A percentile compares a stretch with the other conserved stretches of the same genome.
Conservation (phyloP, 306 rosid genomes). For the Quercus rubra region DNA sequence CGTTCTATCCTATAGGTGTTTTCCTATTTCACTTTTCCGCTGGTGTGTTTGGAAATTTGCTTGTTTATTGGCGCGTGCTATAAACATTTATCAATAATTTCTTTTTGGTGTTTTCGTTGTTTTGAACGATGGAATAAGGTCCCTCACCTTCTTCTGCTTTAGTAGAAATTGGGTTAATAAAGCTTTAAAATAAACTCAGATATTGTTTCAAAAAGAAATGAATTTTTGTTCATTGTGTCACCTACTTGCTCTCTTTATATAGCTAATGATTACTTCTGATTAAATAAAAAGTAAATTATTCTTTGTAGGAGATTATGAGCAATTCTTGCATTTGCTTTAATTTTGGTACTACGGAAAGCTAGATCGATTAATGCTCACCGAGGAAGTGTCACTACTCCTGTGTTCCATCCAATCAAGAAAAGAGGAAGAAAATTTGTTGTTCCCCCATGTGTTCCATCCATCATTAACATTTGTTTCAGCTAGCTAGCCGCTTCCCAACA, state of each 20-base stretch:
- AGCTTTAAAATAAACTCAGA: not conserved
- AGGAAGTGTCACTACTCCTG: not conserved
- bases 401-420: not conserved
- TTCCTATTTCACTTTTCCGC: not conserved
- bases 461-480: not conserved
- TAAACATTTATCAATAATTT: slow-evolving; percentile 13
- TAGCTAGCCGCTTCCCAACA: not conserved
- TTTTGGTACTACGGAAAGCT: not conserved
- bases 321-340: not conserved
- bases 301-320: not conserved
- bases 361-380: not conserved
- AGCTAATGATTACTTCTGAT: not conserved
- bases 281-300: not conserved
- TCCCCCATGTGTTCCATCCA: not conserved
- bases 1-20: not conserved
- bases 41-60: not conserved
- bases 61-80: not conserved
- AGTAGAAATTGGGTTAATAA: not conserved
- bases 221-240: not conserved
- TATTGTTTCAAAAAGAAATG: not conserved
- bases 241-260: not conserved
- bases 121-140: slow-evolving; percentile 16
- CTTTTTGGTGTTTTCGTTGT: not conserved
- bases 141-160: slow-evolving; percentile 15
- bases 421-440: not conserved